These are phyloP conservation scores for Elongisporangium anandrum DNA, from an alignment of 352 stramenopile species.

Conservation along the genomic window DNA sequence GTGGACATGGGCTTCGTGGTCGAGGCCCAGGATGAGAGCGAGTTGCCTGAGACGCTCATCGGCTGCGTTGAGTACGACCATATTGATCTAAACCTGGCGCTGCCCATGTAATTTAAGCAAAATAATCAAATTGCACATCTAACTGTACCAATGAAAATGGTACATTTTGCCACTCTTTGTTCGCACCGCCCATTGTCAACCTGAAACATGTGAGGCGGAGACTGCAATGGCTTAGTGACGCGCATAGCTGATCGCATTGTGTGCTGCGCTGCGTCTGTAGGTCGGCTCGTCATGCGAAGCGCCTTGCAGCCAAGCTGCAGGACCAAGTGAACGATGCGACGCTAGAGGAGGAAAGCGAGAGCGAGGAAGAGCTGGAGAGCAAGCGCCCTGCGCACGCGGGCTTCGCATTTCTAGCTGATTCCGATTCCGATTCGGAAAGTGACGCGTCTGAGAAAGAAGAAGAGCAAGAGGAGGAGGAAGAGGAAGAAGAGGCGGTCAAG, in stretches of 20 bases:
- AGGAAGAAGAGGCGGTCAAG: constrained; percentile 13
- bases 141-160: constrained; percentile 2
- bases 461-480: constrained; percentile 13
- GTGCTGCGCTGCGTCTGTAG: constrained; percentile 16
- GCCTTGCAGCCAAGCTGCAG: constrained; percentile 36
- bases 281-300: constrained; percentile 79
- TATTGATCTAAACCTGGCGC: constrained; percentile 58
- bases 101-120: constrained; percentile 26
- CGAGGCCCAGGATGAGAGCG: constrained; percentile 56
- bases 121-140: constrained; percentile 8
- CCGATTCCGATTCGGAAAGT: constrained; percentile 43
- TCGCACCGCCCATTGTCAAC: not conserved
- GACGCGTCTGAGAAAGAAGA: constrained; percentile 18
- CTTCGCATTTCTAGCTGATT: constrained; percentile 73
- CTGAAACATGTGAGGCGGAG: not conserved
- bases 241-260: not conserved
- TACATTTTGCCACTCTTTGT: not conserved
- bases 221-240: not conserved
- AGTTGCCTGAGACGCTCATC: constrained; percentile 79
- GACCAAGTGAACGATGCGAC: constrained; percentile 9
- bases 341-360: constrained; percentile 25
- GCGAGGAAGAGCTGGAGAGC: constrained; percentile 43
- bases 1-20: constrained; percentile 82
- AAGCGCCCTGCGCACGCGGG: constrained; percentile 48
- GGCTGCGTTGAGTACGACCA: constrained; percentile 76